These are phyloP conservation scores for Trichoderma simmonsii DNA, from an alignment of 2,329 filamentous ascomycete genomes.

Conservation along the genomic window DNA sequence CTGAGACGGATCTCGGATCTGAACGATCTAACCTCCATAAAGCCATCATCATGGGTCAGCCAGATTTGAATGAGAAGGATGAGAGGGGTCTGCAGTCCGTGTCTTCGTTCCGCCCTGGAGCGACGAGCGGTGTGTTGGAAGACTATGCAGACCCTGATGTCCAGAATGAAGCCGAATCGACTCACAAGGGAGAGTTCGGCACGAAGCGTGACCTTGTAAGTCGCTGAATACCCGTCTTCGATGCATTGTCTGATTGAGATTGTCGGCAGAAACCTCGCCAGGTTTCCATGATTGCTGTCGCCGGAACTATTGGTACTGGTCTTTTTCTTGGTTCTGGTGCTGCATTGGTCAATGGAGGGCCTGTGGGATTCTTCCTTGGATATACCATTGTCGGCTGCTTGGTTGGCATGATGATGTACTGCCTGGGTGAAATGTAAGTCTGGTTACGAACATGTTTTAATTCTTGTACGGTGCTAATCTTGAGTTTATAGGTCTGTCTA, in stretches of 20 bases:
- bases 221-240: not conserved
- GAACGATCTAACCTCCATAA: not conserved
- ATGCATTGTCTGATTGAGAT: not conserved
- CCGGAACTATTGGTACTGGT: conserved; percentile 39
- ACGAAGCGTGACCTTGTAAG: conserved; percentile 21
- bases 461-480: not conserved
- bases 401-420: conserved; percentile 23
- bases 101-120: conserved; percentile 10
- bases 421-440: conserved; percentile 22
- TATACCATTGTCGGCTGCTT: conserved; percentile 20
- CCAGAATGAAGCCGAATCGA: conserved; percentile 17
- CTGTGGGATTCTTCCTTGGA: conserved; percentile 20
- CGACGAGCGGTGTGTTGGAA: not conserved
- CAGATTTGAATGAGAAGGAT: conserved; percentile 9
- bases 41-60: not conserved
- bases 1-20: not conserved
- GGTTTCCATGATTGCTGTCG: conserved; percentile 37
- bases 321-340: conserved; percentile 25
- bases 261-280: conserved; percentile 23
- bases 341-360: conserved; percentile 19
- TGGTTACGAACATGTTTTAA: not conserved
- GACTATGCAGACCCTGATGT: conserved; percentile 14
- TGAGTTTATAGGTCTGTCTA: conserved; percentile 22
- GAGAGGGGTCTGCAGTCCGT: conserved; percentile 5
- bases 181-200: conserved; percentile 20